Percentiles rank a stretch among this genome's conserved stretches.
These are phyloP conservation scores for Pseudoturritis turrita DNA, from an alignment of 345 rosid species.

Conservation along the genomic window DNA sequence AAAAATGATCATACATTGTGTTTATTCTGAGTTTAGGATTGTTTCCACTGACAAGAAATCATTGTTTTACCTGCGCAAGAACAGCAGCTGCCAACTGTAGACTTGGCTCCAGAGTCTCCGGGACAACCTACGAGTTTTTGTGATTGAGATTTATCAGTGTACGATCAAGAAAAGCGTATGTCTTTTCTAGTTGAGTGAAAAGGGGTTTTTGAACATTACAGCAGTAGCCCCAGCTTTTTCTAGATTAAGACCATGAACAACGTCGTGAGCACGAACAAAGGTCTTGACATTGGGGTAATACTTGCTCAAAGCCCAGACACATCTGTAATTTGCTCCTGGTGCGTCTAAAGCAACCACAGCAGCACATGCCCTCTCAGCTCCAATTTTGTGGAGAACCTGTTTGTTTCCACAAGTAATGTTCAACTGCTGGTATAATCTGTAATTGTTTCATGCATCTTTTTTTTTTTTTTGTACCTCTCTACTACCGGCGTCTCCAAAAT, in stretches of 20 bases:
- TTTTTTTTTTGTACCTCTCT: slow-evolving; percentile 60
- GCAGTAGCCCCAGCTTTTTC: slow-evolving; percentile 98
- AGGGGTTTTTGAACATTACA: slow-evolving; percentile 41
- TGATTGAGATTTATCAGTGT: neutral
- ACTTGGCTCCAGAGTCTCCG: slow-evolving; percentile 99
- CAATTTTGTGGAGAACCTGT: slow-evolving; percentile 97
- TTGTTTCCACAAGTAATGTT: slow-evolving; percentile 7
- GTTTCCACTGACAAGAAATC: neutral
- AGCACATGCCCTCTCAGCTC: slow-evolving; percentile 96
- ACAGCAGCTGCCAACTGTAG: slow-evolving; percentile 98
- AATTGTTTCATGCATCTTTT: neutral
- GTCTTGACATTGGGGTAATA: slow-evolving; percentile 93
- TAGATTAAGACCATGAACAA: slow-evolving; percentile 91
- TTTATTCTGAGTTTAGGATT: neutral
- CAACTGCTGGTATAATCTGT: neutral
- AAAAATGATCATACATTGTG: neutral
- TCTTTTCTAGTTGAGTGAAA: neutral
- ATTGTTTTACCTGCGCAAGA: slow-evolving; percentile 77
- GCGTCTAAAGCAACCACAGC: slow-evolving; percentile 92
- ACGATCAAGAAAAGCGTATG: neutral
- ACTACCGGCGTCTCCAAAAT: slow-evolving; percentile 98
- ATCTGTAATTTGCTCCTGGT: slow-evolving; percentile 98
- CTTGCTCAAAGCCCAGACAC: slow-evolving; percentile 99
- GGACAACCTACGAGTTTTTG: slow-evolving; percentile 68
- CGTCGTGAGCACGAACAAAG: slow-evolving; percentile 96